These are phyloP conservation scores for Wilcoxina mikolae DNA, from an alignment of 495 filamentous ascomycete genomes.

Conservation along the genomic window DNA sequence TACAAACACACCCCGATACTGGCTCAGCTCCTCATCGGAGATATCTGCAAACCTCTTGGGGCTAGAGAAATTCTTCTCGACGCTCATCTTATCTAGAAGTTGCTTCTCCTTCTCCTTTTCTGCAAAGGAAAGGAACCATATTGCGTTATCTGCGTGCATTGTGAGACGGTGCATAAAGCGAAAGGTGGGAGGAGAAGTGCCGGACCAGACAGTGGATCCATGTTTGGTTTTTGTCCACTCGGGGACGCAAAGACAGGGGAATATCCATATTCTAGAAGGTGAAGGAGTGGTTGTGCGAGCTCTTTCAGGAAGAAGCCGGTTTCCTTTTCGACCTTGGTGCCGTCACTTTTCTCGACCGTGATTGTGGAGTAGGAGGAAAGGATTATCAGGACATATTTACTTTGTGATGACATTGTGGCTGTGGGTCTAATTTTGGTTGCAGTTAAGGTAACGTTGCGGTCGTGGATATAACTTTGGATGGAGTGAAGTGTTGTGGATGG, in stretches of 20 bases:
- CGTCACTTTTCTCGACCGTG: conserved; percentile 29
- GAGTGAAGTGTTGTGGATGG: too few relatives aligned
- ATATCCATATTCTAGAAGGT: conserved; percentile 31
- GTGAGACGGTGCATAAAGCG: conserved; percentile 13
- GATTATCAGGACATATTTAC: conserved; percentile 34
- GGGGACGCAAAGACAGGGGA: conserved; percentile 33
- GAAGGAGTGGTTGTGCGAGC: conserved; percentile 32
- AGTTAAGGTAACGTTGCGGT: background rate
- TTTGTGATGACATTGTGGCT: background rate
- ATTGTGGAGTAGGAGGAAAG: conserved; percentile 32
- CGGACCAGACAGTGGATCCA: conserved; percentile 32
- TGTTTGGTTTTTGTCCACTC: conserved; percentile 27
- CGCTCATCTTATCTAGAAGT: conserved; percentile 31
- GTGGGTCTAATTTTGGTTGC: background rate
- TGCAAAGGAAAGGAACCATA: conserved; percentile 26
- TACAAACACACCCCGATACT: conserved; percentile 32
- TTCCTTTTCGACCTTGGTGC: conserved; percentile 29
- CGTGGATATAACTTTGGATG: too few relatives aligned
- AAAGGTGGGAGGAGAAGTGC: conserved; percentile 23
- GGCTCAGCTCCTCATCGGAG: conserved; percentile 26
- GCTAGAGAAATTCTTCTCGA: conserved; percentile 30
- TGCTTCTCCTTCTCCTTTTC: conserved; percentile 31
- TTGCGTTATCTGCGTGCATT: background rate
- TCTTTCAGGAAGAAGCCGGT: conserved; percentile 36
- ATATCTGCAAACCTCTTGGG: conserved; percentile 27